phyloP scores from a whole-genome alignment of 768 basidiomycete genomes.

The Pulveroboletus frians region DNA sequence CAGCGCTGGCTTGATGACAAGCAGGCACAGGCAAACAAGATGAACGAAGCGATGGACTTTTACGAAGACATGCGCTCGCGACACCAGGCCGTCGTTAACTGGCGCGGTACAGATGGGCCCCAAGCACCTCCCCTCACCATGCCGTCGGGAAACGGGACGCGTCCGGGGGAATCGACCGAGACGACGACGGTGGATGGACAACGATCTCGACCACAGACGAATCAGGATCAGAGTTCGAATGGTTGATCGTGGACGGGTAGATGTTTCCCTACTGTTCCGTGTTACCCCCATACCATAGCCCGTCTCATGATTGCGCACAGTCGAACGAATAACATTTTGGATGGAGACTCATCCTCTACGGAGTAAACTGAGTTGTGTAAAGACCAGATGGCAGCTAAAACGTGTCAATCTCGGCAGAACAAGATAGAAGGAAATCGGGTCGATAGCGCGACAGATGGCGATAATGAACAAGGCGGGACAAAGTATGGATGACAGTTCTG shows the following conservation, averaged over 20 bases:
- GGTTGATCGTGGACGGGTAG: constrained; percentile 65
- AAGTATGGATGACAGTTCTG: constrained; percentile 29
- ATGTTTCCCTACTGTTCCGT: constrained; percentile 1
- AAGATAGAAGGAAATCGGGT: constrained; percentile 19
- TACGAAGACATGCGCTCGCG: constrained; percentile 83
- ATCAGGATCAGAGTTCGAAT: constrained; percentile 86
- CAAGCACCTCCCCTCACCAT: constrained; percentile 36
- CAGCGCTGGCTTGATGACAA: constrained; percentile 97
- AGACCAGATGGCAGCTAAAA: constrained; percentile 16
- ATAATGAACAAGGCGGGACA: constrained; percentile 23
- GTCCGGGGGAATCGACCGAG: constrained; percentile 34
- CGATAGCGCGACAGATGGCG: constrained; percentile 16
- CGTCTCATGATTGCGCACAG: constrained; percentile 5
- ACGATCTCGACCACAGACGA: constrained; percentile 62
- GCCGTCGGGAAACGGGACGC: constrained; percentile 41
- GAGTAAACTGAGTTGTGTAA: constrained; percentile 19
- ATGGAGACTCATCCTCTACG: constrained; percentile 30
- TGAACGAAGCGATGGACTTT: constrained; percentile 91
- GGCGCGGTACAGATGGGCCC: constrained; percentile 40
- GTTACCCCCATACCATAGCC: constrained; percentile 24
- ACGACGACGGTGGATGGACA: constrained; percentile 61
- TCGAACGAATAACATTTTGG: constrained; percentile 23
- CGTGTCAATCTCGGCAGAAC: constrained; percentile 24
- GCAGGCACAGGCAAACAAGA: constrained; percentile 85
- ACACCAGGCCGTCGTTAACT: constrained; percentile 56